Evolutionary conservation across 345 rosid genomes (phyloP), one percentile per base, ranked within the genome.

Genomic region (Brassica carinata): DNA sequence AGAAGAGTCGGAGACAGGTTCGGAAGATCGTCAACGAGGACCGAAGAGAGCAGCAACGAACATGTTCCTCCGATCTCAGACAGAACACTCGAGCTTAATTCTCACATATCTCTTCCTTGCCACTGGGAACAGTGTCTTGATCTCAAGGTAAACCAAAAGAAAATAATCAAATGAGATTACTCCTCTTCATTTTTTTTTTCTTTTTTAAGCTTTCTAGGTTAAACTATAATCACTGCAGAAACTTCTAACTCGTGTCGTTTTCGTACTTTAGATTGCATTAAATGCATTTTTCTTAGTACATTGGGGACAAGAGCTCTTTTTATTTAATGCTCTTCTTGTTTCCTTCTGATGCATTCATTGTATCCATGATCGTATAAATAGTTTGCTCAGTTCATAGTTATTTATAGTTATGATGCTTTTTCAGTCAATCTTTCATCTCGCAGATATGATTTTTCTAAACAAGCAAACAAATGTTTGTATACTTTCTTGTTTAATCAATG

Each of bases 61-160:
- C 83, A 85, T 43, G 77, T 8, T 57, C 51, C 69, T 68, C 88
- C 69, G 68, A 75, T 51, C 73, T 72, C 84, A 34, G 96, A 91
- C 62, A 65, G 88, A 59, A 76, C 90, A 67, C 83, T 96, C 79
- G 97, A 96, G 87, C 94, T 96, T 82, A 91, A 96, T 87, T 93
- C 98, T 55, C 86, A 89, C 72, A n/a, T 90, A 71, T 87, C 94
- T 67, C 93, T 96, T 66, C 99, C 98, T 83, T 86, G 83, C 85
- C 89, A 90, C 67, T 96, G 99, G 99, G 99, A 96, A 78, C 99
- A 96, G 86, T 93, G 99, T 80, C 97, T 96, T 81, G 98, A 96
- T 87, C 87, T 96, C 64, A 86, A 92, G 98, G 99, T 92, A 81
- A 51, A 31, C 6, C 14, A 11, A 11, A 45, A 34, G 8, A 5